Evolutionary conservation across 2,329 filamentous ascomycete genomes (phyloP).

Genomic region (Metarhizium album): DNA sequence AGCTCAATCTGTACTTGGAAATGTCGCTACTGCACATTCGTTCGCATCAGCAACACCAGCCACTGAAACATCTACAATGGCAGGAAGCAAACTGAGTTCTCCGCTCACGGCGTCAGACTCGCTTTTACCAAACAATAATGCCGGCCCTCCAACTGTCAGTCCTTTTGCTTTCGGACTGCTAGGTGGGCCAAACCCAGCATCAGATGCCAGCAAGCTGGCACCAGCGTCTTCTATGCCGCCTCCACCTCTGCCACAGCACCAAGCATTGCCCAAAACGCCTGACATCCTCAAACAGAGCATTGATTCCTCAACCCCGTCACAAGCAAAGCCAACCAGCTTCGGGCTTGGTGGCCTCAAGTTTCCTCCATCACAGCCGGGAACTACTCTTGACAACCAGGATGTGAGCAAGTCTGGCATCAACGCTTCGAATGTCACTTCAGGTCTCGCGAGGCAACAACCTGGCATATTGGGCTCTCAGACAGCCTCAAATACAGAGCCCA

Average conservation of each 20-base stretch:
- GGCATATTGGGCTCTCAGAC: not conserved
- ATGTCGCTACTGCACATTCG: slow-evolving; percentile 8
- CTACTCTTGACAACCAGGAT: not conserved
- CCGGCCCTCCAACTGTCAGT: not conserved
- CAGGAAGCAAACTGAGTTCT: slow-evolving; percentile 2
- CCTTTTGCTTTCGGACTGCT: not conserved
- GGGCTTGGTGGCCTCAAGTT: not conserved
- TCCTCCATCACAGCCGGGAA: not conserved
- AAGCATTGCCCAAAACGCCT: not conserved
- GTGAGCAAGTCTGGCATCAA: not conserved
- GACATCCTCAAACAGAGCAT: not conserved
- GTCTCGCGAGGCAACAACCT: not conserved
- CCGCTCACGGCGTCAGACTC: not conserved
- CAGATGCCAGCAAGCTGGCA: slow-evolving; percentile 2
- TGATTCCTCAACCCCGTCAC: not conserved
- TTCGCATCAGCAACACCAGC: slow-evolving; percentile 12
- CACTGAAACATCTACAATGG: slow-evolving; percentile 8
- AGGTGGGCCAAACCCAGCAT: slow-evolving; percentile 1
- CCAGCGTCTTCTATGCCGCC: slow-evolving; percentile 5
- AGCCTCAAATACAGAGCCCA: not conserved
- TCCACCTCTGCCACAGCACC: slow-evolving; percentile 7
- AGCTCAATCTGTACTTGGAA: not conserved
- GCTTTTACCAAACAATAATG: not conserved
- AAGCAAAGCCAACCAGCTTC: not conserved
- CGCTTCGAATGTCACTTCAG: not conserved